phyloP scores from a whole-genome alignment of 805 yeast genomes.

The Nakazawaea wickerhamii region DNA sequence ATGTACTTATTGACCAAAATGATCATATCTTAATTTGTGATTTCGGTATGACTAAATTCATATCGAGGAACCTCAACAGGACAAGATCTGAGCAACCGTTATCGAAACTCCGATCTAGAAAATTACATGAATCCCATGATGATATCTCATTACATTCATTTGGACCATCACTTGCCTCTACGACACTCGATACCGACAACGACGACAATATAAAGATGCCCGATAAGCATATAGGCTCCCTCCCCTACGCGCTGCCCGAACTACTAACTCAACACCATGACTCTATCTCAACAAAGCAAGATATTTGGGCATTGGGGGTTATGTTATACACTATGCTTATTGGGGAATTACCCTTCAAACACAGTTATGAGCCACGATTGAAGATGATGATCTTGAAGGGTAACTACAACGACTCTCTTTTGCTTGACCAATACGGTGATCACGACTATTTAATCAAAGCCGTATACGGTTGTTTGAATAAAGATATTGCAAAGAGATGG shows the following conservation, averaged over 20 bases:
- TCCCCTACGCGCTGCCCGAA: conserved; percentile 93
- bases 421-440: conserved; percentile 35
- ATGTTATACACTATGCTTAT: conserved; percentile 64
- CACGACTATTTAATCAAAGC: conserved; percentile 28
- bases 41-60: conserved; percentile 71
- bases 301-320: conserved; percentile 90
- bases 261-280: conserved; percentile 38
- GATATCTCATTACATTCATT: conserved; percentile 19
- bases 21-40: conserved; percentile 64
- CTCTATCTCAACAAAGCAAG: conserved; percentile 59
- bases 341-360: conserved; percentile 78
- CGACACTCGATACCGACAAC: conserved; percentile 13
- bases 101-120: conserved; percentile 9
- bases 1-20: conserved; percentile 54
- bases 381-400: conserved; percentile 69
- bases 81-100: conserved; percentile 15
- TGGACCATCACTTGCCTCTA: conserved; percentile 25
- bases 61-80: too few species aligned
- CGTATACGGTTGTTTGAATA: conserved; percentile 49
- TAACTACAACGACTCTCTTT: conserved; percentile 43
- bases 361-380: conserved; percentile 75
- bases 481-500: conserved; percentile 47
- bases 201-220: conserved; percentile 29
- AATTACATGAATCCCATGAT: not conserved
- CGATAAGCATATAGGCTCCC: conserved; percentile 75